Base-by-base conservation (phyloP, 768 basidiomycete genomes). In the Phlegmacium glaucopus region DNA sequence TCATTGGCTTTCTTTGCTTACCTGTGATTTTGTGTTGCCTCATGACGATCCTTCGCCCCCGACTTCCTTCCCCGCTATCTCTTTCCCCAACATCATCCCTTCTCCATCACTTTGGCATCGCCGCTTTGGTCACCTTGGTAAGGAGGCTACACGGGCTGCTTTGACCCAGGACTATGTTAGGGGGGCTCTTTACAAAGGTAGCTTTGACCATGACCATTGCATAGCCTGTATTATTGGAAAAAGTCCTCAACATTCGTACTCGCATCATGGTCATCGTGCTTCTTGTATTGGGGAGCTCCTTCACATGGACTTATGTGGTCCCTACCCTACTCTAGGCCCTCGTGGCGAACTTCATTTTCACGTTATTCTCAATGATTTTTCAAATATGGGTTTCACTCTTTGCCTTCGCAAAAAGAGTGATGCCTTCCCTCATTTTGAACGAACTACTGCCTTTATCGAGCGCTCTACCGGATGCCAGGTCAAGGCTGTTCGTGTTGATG, bases 251-350 rank as follows among this genome's bases (percentile, higher is more conserved):
- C 45, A 11, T 0, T 46, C 53, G 1, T 54, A 50, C n/a, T 5
- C 22, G 1, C 36, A 44, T 22, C 18, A 39, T 18, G 49, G 41
- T 1, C 10, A 40, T 36, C 41, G 53, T 28, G 53, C 60, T 0
- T 6, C 29, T 0, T 0, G 43, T 0, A 32, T 62, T 22, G 51
- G 60, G 2, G 53, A 62, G 3, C 50, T 63, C 6, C 37, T 64
- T 0, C 62, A 66, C 15, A 52, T 57, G 8, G 57, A 60, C 34
- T 42, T 42, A 0, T 61, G 56, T 42, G 60, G 57, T 1, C 61
- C 61, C 0, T 63, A 61, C 13, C 55, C 57, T 0, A 39, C 50
- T 2, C 25, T 15, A 0, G 53, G 61, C 1, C 53, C 59, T 0
- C 57, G 59, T 8, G 48, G 53, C 1, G 50, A 60, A 6, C 17